Conservation (phyloP, 179 eudicot species). For the Beta macrorhiza region DNA sequence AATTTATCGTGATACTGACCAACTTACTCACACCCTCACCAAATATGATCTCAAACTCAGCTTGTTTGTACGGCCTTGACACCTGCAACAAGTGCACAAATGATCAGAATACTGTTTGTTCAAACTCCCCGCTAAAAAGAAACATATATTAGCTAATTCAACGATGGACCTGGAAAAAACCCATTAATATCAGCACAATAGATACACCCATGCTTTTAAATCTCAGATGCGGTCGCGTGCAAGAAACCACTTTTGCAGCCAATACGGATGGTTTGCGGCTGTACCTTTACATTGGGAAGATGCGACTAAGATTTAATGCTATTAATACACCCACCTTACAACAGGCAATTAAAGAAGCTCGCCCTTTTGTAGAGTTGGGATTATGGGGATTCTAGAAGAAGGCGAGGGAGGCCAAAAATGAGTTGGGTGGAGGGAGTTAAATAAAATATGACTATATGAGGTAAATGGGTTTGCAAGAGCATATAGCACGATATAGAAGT, state of each 20-base stretch:
- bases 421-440: too few species aligned
- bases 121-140: neutral
- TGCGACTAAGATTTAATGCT: too few species aligned
- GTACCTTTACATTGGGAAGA: too few species aligned
- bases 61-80: constrained; percentile 96
- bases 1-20: constrained; percentile 47
- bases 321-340: too few species aligned
- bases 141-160: neutral
- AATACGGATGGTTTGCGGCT: too few species aligned
- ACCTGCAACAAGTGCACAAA: constrained; percentile 49
- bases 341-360: too few species aligned
- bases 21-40: constrained; percentile 94
- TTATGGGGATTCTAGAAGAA: too few species aligned
- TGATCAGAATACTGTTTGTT: constrained; percentile 1
- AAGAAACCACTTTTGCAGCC: neutral
- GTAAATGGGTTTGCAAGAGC: too few species aligned
- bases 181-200: neutral
- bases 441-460: too few species aligned
- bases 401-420: too few species aligned
- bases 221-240: neutral
- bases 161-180: neutral
- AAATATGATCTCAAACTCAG: constrained; percentile 89
- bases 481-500: too few species aligned
- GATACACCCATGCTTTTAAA: neutral
- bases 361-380: too few species aligned